These are phyloP conservation scores for Staphylotrichum tortipilum DNA, from an alignment of 495 filamentous ascomycete species.

Conservation along the genomic window DNA sequence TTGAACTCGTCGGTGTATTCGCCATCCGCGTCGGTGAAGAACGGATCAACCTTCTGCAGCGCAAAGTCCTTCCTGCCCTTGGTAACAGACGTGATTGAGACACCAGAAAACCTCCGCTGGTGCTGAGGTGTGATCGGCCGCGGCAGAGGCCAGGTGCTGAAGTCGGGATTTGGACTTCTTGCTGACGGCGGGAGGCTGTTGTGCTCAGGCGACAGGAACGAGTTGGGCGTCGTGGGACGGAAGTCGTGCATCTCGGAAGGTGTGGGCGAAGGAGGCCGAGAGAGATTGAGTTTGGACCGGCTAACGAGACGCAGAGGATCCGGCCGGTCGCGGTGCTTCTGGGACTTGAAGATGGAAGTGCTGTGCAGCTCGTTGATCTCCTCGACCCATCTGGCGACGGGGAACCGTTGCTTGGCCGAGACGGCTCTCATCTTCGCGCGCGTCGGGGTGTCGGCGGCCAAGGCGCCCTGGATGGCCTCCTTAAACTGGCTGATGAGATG, in stretches of 20 bases:
- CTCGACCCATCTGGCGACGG: constrained; percentile 58
- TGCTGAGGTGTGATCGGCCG: constrained; percentile 1
- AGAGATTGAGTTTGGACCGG: background rate
- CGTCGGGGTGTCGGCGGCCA: constrained; percentile 48
- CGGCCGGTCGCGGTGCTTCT: constrained; percentile 13
- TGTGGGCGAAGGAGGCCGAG: constrained; percentile 6
- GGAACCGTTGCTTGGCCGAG: constrained; percentile 68
- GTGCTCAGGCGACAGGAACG: constrained; percentile 16
- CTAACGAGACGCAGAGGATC: background rate
- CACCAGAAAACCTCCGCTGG: background rate
- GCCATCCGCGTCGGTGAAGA: constrained; percentile 56
- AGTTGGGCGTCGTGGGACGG: constrained; percentile 1
- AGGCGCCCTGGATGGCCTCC: constrained; percentile 54
- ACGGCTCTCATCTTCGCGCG: constrained; percentile 64
- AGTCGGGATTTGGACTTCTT: constrained; percentile 1
- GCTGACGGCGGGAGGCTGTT: constrained; percentile 15
- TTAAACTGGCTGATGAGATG: constrained; percentile 67
- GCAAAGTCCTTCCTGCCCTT: constrained; percentile 29
- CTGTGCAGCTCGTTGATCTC: constrained; percentile 52
- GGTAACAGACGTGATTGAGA: constrained; percentile 12
- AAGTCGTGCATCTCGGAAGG: constrained; percentile 7
- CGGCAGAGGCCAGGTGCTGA: constrained; percentile 1
- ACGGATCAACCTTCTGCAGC: constrained; percentile 56
- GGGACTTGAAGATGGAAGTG: constrained; percentile 37
- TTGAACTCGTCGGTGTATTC: constrained; percentile 49